Evolutionary conservation across 352 stramenopile species (phyloP).

Genomic region (Globisporangium parvum): DNA sequence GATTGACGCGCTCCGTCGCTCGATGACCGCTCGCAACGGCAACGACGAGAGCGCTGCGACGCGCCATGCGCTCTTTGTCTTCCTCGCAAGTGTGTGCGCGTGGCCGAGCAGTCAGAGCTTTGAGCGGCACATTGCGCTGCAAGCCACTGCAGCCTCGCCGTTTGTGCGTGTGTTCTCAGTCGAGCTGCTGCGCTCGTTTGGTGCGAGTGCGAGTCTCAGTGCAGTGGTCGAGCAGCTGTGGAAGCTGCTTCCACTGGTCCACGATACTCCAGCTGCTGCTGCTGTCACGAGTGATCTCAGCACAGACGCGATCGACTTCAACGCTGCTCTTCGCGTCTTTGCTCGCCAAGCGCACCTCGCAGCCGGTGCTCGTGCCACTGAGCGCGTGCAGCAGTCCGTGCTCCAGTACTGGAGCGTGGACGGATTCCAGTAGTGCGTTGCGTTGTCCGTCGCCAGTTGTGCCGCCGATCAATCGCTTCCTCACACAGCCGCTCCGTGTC

Average conservation of each 20-base stretch:
- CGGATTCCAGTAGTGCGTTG: conserved; percentile 2
- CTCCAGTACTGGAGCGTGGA: conserved; percentile 13
- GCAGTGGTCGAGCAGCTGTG: conserved; percentile 10
- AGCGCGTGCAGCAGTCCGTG: conserved; percentile 5
- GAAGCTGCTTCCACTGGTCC: conserved; percentile 1
- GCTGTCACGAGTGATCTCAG: not conserved
- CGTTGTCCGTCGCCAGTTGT: too few species aligned
- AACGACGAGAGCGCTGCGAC: not conserved
- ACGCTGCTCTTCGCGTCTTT: conserved; percentile 1
- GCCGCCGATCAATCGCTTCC: too few species aligned
- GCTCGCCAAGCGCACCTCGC: conserved; percentile 2
- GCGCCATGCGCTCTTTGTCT: conserved; percentile 10
- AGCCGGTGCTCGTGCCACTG: not conserved
- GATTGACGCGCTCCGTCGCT: conserved; percentile 7
- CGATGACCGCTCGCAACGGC: not conserved
- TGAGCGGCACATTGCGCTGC: conserved; percentile 5
- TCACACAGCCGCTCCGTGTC: too few species aligned
- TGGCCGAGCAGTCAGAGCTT: conserved; percentile 3
- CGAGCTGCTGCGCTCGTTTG: conserved; percentile 7
- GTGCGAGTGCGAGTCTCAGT: conserved; percentile 1
- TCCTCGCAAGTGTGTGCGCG: conserved; percentile 7
- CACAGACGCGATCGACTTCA: not conserved
- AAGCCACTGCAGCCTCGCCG: not conserved
- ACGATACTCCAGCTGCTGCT: not conserved
- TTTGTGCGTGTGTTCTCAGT: conserved; percentile 2